Base-by-base conservation (phyloP, 495 filamentous ascomycete genomes). In the Penicillium mononematosum region DNA sequence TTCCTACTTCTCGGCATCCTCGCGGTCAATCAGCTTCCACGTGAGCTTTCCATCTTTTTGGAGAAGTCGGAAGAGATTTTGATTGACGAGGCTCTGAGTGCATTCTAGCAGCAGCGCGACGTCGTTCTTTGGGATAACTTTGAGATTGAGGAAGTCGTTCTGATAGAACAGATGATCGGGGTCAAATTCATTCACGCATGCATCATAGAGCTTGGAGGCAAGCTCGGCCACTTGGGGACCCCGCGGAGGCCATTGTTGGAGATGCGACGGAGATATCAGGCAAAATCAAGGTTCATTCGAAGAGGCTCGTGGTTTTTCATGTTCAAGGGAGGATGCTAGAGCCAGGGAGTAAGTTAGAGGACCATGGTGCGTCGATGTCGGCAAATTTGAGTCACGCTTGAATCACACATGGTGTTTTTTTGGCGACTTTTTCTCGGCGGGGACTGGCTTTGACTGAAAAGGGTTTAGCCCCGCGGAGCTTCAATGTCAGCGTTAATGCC, bases 1-100 rank as follows among this genome's bases (percentile, higher is more conserved):
- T 42, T 27, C 79, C 48, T 77, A 90, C 86, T 88, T 89, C 65
- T 84, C 81, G 49, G 88, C 88, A 66, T 90, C 87, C 56, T 85
- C 85, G 48, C 78, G 74, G 41, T 81, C 81, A 51, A 88, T 83
- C 53, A 86, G 72, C 68, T 79, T 79, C 88, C 88, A 92, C 54
- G 81, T 83, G 25, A 88, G 56, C 43, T 78, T 78, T 55, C 79
- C 79, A 59, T 78, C 75, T 42, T 72, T 75, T 51, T 75, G 69
- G 32, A 82, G 78, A 12, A 84, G 77, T 41, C 85, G 84, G 55
- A 92, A 84, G 25, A 90, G 75, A 63, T 85, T 85, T 63, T 90
- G 85, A 58, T 88, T 75, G 38, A 82, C 78, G 42, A 91, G 76
- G 20, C 71, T 68, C 69, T 89, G 84, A 49, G 86, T 78, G 56